Evolutionary conservation across 495 filamentous ascomycete genomes (phyloP).

Genomic region (Tuber umbilicatum): DNA sequence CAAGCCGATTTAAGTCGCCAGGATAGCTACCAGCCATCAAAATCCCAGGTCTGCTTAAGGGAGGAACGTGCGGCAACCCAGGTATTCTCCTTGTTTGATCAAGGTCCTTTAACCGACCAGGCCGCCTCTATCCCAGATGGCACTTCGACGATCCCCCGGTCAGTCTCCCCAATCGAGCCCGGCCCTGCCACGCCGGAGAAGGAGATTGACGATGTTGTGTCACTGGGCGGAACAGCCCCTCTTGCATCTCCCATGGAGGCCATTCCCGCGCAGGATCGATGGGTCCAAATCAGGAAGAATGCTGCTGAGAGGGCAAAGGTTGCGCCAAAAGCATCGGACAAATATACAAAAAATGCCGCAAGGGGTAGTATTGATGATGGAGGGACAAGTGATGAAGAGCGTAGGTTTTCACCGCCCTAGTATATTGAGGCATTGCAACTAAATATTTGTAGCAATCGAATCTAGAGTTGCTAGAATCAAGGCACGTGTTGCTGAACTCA

Average conservation of each 20-base stretch:
- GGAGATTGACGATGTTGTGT: constrained; percentile 14
- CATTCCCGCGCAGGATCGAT: constrained; percentile 59
- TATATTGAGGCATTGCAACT: neutral
- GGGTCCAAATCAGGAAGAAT: constrained; percentile 93
- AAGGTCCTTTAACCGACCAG: constrained; percentile 79
- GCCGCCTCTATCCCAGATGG: constrained; percentile 76
- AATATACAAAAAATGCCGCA: constrained; percentile 42
- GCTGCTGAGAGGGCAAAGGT: constrained; percentile 66
- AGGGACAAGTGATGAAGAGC: constrained; percentile 91
- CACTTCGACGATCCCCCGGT: constrained; percentile 45
- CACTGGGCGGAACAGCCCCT: constrained; percentile 33
- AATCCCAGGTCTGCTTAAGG: constrained; percentile 45
- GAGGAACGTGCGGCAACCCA: constrained; percentile 61
- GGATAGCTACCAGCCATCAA: neutral
- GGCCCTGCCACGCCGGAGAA: constrained; percentile 24
- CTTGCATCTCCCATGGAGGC: constrained; percentile 45
- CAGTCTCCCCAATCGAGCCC: constrained; percentile 15
- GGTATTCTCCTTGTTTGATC: constrained; percentile 77
- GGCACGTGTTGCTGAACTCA: constrained; percentile 89
- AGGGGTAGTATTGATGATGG: constrained; percentile 58
- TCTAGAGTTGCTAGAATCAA: constrained; percentile 95
- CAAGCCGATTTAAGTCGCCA: neutral
- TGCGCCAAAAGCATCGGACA: constrained; percentile 29
- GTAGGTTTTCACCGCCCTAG: constrained; percentile 51
- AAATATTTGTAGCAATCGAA: constrained; percentile 65